Conservation (phyloP, 805 yeast species). For the Metschnikowia picachoensis region DNA sequence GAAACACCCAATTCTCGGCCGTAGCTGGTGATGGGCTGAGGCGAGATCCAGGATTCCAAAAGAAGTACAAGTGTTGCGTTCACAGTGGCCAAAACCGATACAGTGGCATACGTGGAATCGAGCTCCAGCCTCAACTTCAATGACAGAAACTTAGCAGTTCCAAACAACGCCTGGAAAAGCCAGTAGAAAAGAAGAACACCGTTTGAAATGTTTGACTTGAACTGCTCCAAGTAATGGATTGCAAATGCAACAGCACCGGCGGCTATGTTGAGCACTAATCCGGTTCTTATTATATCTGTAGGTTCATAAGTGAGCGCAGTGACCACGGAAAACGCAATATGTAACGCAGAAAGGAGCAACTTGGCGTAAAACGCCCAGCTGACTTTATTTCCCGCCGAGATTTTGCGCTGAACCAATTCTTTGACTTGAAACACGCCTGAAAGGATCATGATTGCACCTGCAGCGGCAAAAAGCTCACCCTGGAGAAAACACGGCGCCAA, state of each 20-base stretch:
- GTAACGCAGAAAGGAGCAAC: conserved; percentile 35
- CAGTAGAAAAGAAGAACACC: conserved; percentile 73
- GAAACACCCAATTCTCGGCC: conserved; percentile 8
- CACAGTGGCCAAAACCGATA: conserved; percentile 32
- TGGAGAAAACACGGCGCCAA: conserved; percentile 59
- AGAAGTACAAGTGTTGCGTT: conserved; percentile 40
- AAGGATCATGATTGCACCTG: conserved; percentile 41
- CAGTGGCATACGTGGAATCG: conserved; percentile 18
- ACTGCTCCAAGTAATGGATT: conserved; percentile 70
- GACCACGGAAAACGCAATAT: conserved; percentile 34
- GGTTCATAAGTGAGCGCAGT: conserved; percentile 13
- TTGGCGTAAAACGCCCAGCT: conserved; percentile 42
- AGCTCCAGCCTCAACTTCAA: conserved; percentile 33
- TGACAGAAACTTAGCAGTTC: conserved; percentile 42
- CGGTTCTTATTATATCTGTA: conserved; percentile 23
- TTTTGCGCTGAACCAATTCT: conserved; percentile 29
- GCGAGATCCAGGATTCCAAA: conserved; percentile 42
- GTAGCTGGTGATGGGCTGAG: conserved; percentile 17
- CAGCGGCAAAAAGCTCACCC: conserved; percentile 43
- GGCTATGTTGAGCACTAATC: conserved; percentile 26
- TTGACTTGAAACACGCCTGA: conserved; percentile 38
- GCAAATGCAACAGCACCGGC: conserved; percentile 50
- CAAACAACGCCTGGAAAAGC: conserved; percentile 53
- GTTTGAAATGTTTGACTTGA: conserved; percentile 59
- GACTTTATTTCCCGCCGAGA: conserved; percentile 28